These are phyloP conservation scores for Thinopyrum elongatum DNA, from an alignment of 176 grass and related monocot genomes.

Conservation along the genomic window DNA sequence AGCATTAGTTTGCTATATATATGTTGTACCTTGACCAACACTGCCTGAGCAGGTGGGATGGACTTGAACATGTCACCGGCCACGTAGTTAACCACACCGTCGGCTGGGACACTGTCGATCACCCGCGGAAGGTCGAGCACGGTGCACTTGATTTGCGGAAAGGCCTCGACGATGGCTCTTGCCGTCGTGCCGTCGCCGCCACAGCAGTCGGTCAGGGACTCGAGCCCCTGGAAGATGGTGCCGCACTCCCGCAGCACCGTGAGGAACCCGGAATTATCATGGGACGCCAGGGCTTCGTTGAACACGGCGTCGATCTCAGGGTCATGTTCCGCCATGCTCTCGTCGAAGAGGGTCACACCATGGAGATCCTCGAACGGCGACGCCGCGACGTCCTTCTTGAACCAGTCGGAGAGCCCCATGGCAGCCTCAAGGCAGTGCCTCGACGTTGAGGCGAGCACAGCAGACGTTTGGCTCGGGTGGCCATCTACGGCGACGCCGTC, in stretches of 20 bases:
- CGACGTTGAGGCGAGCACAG: not conserved
- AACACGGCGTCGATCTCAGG: not conserved
- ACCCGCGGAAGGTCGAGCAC: constrained; percentile 44
- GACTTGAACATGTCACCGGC: constrained; percentile 38
- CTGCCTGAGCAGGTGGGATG: constrained; percentile 41
- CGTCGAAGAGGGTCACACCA: not conserved
- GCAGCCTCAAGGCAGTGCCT: not conserved
- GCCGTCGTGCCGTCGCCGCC: constrained; percentile 28
- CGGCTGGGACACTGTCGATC: not conserved
- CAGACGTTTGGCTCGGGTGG: not conserved
- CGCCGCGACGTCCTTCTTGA: not conserved
- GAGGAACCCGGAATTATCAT: not conserved
- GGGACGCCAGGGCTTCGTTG: not conserved
- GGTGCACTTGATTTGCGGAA: constrained; percentile 30
- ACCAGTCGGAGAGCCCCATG: constrained; percentile 20
- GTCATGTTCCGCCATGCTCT: not conserved
- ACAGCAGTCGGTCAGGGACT: constrained; percentile 35
- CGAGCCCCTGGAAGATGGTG: constrained; percentile 20
- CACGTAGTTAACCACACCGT: constrained; percentile 11
- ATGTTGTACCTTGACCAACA: constrained; percentile 41
- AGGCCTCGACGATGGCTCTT: constrained; percentile 3
- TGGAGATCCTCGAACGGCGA: not conserved
- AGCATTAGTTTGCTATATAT: not conserved
- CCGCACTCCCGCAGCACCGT: constrained; percentile 1
- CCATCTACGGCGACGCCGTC: not conserved